Evolutionary conservation across 805 yeast species (phyloP).

Genomic region (Naumovozyma baii): DNA sequence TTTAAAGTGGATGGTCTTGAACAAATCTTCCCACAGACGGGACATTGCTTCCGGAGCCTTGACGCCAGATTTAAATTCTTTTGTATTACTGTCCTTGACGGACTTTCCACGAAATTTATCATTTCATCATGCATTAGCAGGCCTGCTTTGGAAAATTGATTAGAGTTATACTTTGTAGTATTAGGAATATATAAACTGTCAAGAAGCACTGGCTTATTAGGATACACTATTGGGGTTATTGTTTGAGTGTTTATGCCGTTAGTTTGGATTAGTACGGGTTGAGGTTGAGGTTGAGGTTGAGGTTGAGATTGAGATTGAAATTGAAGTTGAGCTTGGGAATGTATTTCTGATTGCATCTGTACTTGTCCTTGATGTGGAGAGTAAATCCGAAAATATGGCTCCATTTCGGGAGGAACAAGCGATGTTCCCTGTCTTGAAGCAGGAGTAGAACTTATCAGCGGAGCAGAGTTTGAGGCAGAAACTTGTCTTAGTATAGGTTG

Average conservation of each 20-base stretch:
- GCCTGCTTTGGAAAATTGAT: background rate
- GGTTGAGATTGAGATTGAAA: background rate
- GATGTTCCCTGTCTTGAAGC: too few species aligned
- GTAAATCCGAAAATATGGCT: background rate
- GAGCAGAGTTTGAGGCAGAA: too few species aligned
- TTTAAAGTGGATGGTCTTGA: conserved; percentile 75
- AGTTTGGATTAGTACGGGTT: background rate
- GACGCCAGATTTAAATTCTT: background rate
- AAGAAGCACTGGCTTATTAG: too few species aligned
- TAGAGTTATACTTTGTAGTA: background rate
- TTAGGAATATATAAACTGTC: too few species aligned
- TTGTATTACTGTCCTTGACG: background rate
- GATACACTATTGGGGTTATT: too few species aligned
- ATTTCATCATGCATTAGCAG: background rate
- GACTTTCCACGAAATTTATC: background rate
- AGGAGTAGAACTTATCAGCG: too few species aligned
- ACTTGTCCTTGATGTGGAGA: background rate
- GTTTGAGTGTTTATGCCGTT: too few species aligned
- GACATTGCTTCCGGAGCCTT: conserved; percentile 32
- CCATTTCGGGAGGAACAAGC: too few species aligned
- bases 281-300: background rate
- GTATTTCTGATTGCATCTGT: background rate
- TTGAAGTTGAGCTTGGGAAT: too few species aligned
- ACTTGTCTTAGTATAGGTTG: too few species aligned
- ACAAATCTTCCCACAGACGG: conserved; percentile 66